Base-by-base conservation (phyloP, 768 basidiomycete species). In the Serpula lacrymans region DNA sequence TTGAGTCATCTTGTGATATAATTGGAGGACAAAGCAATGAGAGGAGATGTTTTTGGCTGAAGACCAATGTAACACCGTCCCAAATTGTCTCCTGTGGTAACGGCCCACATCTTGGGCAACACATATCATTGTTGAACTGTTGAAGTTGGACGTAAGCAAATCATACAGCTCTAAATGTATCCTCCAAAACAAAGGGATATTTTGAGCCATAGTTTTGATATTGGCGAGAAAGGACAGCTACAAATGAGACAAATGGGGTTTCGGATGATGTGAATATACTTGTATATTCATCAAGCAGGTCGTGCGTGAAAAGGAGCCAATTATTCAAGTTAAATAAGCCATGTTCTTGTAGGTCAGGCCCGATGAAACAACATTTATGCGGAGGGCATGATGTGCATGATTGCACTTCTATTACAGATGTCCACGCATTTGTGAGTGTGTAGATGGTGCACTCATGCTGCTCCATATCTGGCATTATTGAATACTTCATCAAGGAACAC, bases 311-410 rank as follows among this genome's bases (percentile, higher is more conserved):
- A 4, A 66, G 27, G 4, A 45, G 34, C 3, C 28, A 37, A 45
- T 67, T 65, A 30, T 68, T 65, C 23, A 50, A 55, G 43, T 69
- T 69, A 42, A 69, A 64, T 1, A 67, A 7, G 1, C 64, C 63
- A 6, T 50, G 11, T 2, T 50, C 37, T 6, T 42, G 16, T 8
- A 49, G 46, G 22, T 69, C 64, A 1, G 63, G 62, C 5, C 64
- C 62, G 30, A 67, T 57, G 22, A 39, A 58, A n/a, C n/a, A n/a
- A n/a, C n/a, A n/a, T n/a, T n/a, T n/a, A n/a, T n/a, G n/a, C n/a
- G n/a, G n/a, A n/a, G n/a, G n/a, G n/a, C n/a, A n/a, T n/a, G n/a
- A n/a, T n/a, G n/a, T n/a, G n/a, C n/a, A n/a, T n/a, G n/a, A n/a
- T n/a, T n/a, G n/a, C n/a, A n/a, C n/a, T n/a, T n/a, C n/a, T n/a